Percentiles rank a stretch among this genome's conserved stretches.
These are phyloP conservation scores for Xylariaceae sp. DNA, from an alignment of 2,329 filamentous ascomycete species.

Conservation along the genomic window DNA sequence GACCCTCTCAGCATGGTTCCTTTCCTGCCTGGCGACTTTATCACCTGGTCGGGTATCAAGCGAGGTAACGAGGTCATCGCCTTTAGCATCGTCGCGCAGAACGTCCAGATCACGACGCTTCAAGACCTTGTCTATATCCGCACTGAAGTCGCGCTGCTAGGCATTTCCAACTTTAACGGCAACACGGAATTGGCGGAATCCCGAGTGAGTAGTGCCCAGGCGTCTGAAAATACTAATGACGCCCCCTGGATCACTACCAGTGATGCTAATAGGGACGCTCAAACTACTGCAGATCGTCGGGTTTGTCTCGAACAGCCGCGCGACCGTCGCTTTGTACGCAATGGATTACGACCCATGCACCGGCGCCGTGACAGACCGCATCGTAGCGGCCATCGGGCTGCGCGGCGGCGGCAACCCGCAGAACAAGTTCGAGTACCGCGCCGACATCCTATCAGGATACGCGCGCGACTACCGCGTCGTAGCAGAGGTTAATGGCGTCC, in stretches of 20 bases:
- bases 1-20: constrained; percentile 47
- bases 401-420: constrained; percentile 43
- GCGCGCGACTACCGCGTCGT: constrained; percentile 46
- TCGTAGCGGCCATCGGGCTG: constrained; percentile 43
- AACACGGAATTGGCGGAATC: constrained; percentile 47
- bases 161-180: constrained; percentile 45
- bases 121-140: constrained; percentile 45
- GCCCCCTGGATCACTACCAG: not conserved
- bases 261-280: not conserved
- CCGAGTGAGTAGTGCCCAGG: constrained; percentile 36
- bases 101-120: constrained; percentile 46
- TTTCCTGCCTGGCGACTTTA: constrained; percentile 46
- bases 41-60: constrained; percentile 45
- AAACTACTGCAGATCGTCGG: constrained; percentile 45
- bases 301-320: constrained; percentile 44
- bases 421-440: constrained; percentile 48
- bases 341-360: constrained; percentile 49
- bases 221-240: not conserved
- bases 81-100: constrained; percentile 47
- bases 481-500: constrained; percentile 44
- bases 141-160: constrained; percentile 45
- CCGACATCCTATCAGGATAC: constrained; percentile 43
- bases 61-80: constrained; percentile 43
- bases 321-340: constrained; percentile 44
- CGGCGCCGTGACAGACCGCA: constrained; percentile 43